Conservation (phyloP, 306 rosid species). For the Inga leiocalycina region DNA sequence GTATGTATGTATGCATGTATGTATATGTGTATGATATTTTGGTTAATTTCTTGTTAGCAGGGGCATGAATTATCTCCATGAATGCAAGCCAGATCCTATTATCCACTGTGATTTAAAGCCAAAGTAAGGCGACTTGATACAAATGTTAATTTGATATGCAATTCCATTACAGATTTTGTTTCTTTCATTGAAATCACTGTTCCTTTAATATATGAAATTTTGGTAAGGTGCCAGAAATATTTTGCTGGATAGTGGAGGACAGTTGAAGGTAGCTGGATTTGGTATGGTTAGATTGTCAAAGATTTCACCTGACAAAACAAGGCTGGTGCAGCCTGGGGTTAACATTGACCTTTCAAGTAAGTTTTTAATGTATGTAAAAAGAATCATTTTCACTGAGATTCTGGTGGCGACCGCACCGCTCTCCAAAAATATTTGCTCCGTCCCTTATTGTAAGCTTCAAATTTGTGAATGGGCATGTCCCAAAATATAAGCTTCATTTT, state of each 20-base stretch:
- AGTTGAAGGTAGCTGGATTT: slow-evolving; percentile 89
- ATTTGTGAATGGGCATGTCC: too few species aligned
- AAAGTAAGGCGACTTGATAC: slow-evolving; percentile 88
- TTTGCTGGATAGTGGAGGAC: slow-evolving; percentile 99
- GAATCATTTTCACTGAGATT: slow-evolving; percentile 9
- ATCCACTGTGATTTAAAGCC: slow-evolving; percentile 98
- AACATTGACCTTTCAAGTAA: slow-evolving; percentile 69
- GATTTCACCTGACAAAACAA: slow-evolving; percentile 71
- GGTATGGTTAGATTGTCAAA: slow-evolving; percentile 71
- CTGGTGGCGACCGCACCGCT: background rate
- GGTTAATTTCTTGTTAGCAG: slow-evolving; percentile 57
- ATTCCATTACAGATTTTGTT: slow-evolving; percentile 35
- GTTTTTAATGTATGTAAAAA: slow-evolving; percentile 35
- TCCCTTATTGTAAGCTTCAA: too few species aligned
- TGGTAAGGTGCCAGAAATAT: slow-evolving; percentile 99
- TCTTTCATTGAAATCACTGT: slow-evolving; percentile 50
- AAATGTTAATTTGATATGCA: slow-evolving; percentile 43
- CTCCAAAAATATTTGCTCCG: background rate
- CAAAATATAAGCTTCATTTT: too few species aligned
- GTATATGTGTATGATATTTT: slow-evolving; percentile 12
- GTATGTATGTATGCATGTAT: background rate
- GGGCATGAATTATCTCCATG: slow-evolving; percentile 99
- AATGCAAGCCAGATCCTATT: slow-evolving; percentile 96
- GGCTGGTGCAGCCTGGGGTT: slow-evolving; percentile 58
- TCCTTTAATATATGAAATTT: slow-evolving; percentile 82